Evolutionary conservation across 164 flowering plant genomes (phyloP), one percentile per base, ranked within the genome.

Genomic region (Nymphaea thermarum): DNA sequence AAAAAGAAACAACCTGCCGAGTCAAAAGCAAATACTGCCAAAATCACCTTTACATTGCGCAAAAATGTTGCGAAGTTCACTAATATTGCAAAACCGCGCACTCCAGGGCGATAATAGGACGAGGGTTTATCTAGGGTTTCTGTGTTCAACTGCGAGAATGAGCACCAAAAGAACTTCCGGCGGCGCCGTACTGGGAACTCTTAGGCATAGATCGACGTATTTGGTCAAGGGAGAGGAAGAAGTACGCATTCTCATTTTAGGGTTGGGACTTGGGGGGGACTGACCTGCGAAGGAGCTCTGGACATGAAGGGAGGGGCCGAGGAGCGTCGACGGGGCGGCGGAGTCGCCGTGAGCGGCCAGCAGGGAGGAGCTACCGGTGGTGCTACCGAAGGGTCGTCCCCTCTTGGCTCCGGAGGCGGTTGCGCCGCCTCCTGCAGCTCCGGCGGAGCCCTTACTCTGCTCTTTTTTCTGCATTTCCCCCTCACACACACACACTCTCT

Each of bases 221-320:
- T 41, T 43, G 43, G 17, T 12, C 15, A 65, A 65, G 3, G 47
- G 15, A 66, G 45, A 44, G 45, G 25, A 66, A 43, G 44, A 42
- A 12, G 16, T 65, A 14, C 42, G 53, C 11, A 4, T 17, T 11
- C 43, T 47, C 12, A 11, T 15, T 16, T 43, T 7, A 59, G 64
- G 61, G 57, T 12, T 36, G 42, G 64, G n/a, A n/a, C n/a, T n/a
- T n/a, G n/a, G n/a, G n/a, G 44, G 65, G 51, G 63, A 76, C 79
- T 74, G 71, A 91, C 97, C 95, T 6, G 88, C 90, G 69, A 94
- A 91, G 61, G 94, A 78, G 66, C 75, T 85, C 71, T 87, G 91
- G 47, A 94, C 86, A 72, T 89, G 97, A 17, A 91, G 95, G 47
- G 98, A 82, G 14, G 97, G 99, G 44, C 97, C 97, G 41, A 94